Conservation (phyloP, 148 eudicot species). For the Selenicereus undatus region DNA sequence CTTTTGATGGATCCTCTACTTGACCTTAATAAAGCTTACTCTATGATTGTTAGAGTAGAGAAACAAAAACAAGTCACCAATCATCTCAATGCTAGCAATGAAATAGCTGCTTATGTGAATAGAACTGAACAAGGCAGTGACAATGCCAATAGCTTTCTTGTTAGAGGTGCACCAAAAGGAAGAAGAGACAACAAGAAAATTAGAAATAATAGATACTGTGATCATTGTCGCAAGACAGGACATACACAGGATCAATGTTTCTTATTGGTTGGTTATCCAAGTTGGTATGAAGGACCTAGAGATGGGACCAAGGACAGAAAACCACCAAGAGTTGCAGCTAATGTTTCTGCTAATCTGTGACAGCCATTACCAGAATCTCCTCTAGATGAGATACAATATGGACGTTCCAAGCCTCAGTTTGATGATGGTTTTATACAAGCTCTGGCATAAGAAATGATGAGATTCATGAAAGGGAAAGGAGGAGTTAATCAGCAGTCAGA, state of each 20-base stretch:
- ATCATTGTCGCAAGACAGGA: background rate
- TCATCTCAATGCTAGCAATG: rapidly evolving
- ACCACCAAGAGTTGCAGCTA: background rate
- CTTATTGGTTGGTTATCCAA: background rate
- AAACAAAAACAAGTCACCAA: background rate
- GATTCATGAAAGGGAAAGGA: background rate
- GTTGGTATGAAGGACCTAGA: background rate
- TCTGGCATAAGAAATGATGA: background rate
- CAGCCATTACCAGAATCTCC: too few relatives aligned
- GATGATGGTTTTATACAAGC: background rate
- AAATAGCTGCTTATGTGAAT: background rate
- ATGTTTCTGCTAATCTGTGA: background rate
- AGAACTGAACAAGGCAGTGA: background rate
- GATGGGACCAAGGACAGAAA: too few relatives aligned
- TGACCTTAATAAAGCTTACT: background rate
- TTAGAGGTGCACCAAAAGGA: background rate
- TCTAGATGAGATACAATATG: background rate
- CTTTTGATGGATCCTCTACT: background rate
- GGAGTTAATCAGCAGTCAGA: too few relatives aligned
- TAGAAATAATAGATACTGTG: background rate
- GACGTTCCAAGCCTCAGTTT: too few relatives aligned
- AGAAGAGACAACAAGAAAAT: background rate
- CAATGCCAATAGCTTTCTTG: background rate
- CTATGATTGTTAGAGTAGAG: background rate
- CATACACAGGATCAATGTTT: background rate